These are phyloP conservation scores for Pueraria montana DNA, from an alignment of 306 rosid species.

Conservation along the genomic window DNA sequence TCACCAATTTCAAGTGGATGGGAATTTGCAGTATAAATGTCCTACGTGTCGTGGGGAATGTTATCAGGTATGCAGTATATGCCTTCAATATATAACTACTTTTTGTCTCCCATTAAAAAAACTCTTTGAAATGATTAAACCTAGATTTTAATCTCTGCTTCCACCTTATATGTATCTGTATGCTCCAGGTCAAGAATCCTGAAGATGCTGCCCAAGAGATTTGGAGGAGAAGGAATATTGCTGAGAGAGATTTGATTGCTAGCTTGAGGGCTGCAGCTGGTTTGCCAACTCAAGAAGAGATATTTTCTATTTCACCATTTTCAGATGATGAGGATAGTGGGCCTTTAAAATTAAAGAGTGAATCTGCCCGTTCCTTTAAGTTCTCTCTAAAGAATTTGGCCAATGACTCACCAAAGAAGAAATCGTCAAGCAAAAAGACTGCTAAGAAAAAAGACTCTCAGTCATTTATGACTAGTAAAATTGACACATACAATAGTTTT, in stretches of 20 bases:
- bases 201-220: conserved; percentile 98
- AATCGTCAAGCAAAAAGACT: conserved; percentile 69
- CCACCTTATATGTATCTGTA: conserved; percentile 1
- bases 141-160: conserved; percentile 34
- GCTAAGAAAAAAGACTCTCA: conserved; percentile 70
- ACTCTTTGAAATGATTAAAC: conserved; percentile 3
- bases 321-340: conserved; percentile 93
- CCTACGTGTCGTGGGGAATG: conserved; percentile 99
- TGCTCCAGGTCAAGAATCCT: conserved; percentile 77
- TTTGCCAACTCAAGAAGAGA: conserved; percentile 93
- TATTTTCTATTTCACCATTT: conserved; percentile 88
- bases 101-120: not conserved
- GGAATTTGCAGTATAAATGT: conserved; percentile 93
- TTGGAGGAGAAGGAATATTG: conserved; percentile 89
- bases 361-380: conserved; percentile 80
- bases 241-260: conserved; percentile 78
- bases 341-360: conserved; percentile 72
- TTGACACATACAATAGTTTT: conserved; percentile 58
- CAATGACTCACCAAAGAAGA: conserved; percentile 83
- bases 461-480: conserved; percentile 55
- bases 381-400: conserved; percentile 80
- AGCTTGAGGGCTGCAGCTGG: conserved; percentile 97
- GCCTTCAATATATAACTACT: conserved; percentile 15
- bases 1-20: conserved; percentile 91
- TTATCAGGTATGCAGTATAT: conserved; percentile 72